Evolutionary conservation across 2,329 filamentous ascomycete genomes (phyloP).

Genomic region (Cladosporium colombiae): DNA sequence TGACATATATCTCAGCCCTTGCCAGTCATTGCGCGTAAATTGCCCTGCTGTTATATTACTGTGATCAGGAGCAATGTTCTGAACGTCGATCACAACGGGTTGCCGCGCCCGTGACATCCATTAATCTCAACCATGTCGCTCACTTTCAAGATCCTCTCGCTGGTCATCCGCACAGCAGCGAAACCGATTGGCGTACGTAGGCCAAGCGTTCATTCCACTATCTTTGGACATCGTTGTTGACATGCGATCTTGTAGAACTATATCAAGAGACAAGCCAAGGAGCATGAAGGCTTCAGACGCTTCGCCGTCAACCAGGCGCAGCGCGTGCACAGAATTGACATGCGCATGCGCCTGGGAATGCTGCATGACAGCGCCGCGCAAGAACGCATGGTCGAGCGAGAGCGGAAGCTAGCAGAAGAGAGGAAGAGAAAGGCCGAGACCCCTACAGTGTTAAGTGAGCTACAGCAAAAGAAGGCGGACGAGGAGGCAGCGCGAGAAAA

Average conservation of each 20-base stretch:
- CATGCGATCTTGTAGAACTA: constrained; percentile 52
- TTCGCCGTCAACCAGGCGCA: constrained; percentile 65
- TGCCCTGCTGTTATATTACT: background rate
- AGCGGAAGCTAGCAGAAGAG: constrained; percentile 57
- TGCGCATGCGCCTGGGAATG: constrained; percentile 66
- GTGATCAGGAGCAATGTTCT: constrained; percentile 18
- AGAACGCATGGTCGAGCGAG: constrained; percentile 53
- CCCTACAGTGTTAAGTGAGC: constrained; percentile 64
- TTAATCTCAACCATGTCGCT: constrained; percentile 56
- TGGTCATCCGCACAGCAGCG: constrained; percentile 64
- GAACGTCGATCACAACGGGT: constrained; percentile 19
- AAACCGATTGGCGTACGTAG: constrained; percentile 65
- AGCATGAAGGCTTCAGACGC: constrained; percentile 66
- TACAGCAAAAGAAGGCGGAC: constrained; percentile 59
- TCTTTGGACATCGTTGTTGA: constrained; percentile 15
- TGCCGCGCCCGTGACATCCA: constrained; percentile 11
- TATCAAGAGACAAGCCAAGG: constrained; percentile 67
- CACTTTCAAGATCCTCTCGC: constrained; percentile 66
- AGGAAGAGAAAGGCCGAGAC: constrained; percentile 52
- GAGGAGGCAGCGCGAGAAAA: constrained; percentile 47
- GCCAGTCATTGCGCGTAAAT: constrained; percentile 5
- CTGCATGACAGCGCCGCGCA: constrained; percentile 62
- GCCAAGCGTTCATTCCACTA: constrained; percentile 14
- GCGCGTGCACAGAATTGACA: constrained; percentile 64
- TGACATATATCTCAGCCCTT: constrained; percentile 1